Evolutionary conservation across 1,284 basidiomycete genomes (phyloP), one percentile per base, ranked within the genome.

Genomic region (Erythrobasidium hasegawianum): DNA sequence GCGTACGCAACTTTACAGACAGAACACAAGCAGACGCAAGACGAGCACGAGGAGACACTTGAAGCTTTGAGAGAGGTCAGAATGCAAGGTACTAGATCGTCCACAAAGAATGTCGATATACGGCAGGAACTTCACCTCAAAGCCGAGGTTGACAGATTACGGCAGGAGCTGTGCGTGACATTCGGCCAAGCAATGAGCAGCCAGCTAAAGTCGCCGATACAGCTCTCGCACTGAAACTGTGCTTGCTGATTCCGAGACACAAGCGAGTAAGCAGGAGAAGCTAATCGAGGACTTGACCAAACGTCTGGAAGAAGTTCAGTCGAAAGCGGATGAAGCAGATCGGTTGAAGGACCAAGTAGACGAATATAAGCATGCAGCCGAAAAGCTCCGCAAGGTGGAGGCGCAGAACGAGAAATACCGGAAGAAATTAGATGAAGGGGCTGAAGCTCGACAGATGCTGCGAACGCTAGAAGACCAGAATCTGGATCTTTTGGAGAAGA

Each of bases 341-440:
- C 84, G 84, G 70, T 81, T 97, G 67, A 94, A 92, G 75, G 95
- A 97, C 74, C 87, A 96, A 77, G 81, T 97, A 1, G 95, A 98
- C 75, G 95, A 97, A 88, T 91, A 77, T 41, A 57, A 61, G 8
- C 73, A 75, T 38, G 87, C 90, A 2, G 88, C 89, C 2, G 95
- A 97, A 72, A 89, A 87, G 69, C 80, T 93, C 38, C 87, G 90
- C 74, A 97, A 95, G 81, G 89, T 87, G 5, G 95, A 97, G 77
- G 95, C 95, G 73, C 93, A 95, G 38, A 91, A 97, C 83, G 93
- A 97, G 78, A 98, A 97, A 78, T 96, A 97, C 80, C 95, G 95
- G 81, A 95, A 92, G 83, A 97, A 97, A 79, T 83, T 97, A 2
- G 95, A 97, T 73, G 95, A 97, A 76, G 86, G 87, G 2, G 90